These are phyloP conservation scores for Neurospora sp. DNA, from an alignment of 495 filamentous ascomycete genomes.

Conservation along the genomic window DNA sequence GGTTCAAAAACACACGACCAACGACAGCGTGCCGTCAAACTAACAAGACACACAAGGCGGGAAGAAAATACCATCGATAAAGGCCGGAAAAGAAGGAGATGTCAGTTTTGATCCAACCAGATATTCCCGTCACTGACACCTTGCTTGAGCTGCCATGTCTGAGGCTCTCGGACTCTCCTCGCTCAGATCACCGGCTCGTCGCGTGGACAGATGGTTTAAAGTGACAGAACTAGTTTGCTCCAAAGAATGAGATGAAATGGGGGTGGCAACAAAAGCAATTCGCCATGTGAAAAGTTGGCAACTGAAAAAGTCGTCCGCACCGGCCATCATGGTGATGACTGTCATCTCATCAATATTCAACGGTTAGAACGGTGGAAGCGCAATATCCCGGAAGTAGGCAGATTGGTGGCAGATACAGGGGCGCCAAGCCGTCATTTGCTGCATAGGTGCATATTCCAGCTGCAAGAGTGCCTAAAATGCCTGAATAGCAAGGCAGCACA, in stretches of 20 bases:
- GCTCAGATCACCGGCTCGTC: neutral
- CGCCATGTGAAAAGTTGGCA: too few species aligned
- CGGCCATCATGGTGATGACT: neutral
- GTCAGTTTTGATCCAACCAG: neutral
- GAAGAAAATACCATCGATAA: neutral
- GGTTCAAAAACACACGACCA: neutral
- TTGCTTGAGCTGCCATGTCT: neutral
- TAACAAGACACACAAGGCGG: neutral
- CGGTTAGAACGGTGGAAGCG: neutral
- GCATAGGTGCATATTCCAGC: slow-evolving; percentile 16
- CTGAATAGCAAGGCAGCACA: slow-evolving; percentile 14
- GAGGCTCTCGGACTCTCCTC: neutral
- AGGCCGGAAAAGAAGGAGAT: neutral
- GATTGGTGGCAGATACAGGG: slow-evolving; percentile 7
- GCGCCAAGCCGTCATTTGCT: slow-evolving; percentile 19
- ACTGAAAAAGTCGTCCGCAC: neutral
- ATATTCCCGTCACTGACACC: neutral
- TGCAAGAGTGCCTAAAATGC: slow-evolving; percentile 20
- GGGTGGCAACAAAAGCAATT: too few species aligned
- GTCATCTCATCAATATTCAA: neutral
- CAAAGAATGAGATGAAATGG: neutral
- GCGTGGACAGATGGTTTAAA: neutral
- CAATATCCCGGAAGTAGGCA: neutral
- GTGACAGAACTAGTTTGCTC: neutral
- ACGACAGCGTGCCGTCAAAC: neutral